Percentiles rank a stretch among this genome's conserved stretches.
Conservation (phyloP, 2,329 filamentous ascomycete species). For the Phialemoniopsis sp. region DNA sequence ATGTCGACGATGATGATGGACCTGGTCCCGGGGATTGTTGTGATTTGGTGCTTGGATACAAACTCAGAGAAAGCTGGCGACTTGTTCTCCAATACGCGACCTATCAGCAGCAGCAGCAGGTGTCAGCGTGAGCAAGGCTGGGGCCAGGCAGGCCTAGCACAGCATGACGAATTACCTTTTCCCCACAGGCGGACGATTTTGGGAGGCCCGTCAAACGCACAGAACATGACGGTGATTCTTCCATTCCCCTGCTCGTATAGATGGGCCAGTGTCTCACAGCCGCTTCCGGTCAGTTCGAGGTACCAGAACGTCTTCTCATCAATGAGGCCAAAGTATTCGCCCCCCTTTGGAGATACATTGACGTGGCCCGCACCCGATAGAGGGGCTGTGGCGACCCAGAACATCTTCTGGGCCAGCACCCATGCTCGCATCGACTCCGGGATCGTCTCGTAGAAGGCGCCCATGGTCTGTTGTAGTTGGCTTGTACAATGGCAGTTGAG, state of each 20-base stretch:
- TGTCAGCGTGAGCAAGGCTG: background rate
- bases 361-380: conserved; percentile 60
- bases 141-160: no score
- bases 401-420: conserved; percentile 65
- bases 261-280: conserved; percentile 72
- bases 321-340: conserved; percentile 29
- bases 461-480: no score
- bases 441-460: no score
- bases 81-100: conserved; percentile 27
- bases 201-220: conserved; percentile 30
- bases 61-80: conserved; percentile 24
- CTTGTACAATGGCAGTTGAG: no score
- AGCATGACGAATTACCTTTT: no score
- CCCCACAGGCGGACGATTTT: conserved; percentile 33
- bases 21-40: conserved; percentile 21
- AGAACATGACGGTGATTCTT: conserved; percentile 61
- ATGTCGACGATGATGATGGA: conserved; percentile 31
- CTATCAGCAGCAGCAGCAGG: conserved; percentile 10
- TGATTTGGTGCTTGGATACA: conserved; percentile 22
- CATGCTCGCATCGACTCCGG: conserved; percentile 29
- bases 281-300: conserved; percentile 70
- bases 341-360: conserved; percentile 76
- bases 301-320: conserved; percentile 42
- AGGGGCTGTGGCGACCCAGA: conserved; percentile 72
- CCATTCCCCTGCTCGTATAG: conserved; percentile 65